Percentiles rank a stretch among this genome's conserved stretches.
Evolutionary conservation across 163 green algal species (phyloP).

Genomic region (Coccomyxa subellipsoidea): DNA sequence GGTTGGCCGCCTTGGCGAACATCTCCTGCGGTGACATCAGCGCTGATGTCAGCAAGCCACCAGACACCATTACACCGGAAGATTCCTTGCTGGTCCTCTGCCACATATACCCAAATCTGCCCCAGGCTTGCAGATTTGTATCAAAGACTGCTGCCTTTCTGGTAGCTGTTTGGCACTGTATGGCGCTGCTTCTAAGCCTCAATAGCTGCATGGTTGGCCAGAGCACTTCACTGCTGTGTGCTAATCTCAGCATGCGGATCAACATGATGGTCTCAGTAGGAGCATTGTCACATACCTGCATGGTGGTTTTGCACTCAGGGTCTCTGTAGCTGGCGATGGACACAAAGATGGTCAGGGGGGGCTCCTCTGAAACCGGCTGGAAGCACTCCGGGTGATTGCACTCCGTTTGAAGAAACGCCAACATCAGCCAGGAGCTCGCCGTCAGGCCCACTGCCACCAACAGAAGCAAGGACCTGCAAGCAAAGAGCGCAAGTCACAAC

Average conservation of each 20-base stretch:
- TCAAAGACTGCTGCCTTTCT: too few species aligned
- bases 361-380: not conserved
- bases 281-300: not conserved
- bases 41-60: too few species aligned
- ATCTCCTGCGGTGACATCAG: not conserved
- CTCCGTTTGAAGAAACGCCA: not conserved
- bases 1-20: slow-evolving; percentile 4
- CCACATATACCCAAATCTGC: too few species aligned
- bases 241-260: not conserved
- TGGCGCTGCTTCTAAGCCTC: too few species aligned
- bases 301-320: not conserved
- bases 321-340: not conserved
- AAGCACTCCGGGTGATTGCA: not conserved
- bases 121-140: too few species aligned
- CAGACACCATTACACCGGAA: too few species aligned
- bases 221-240: too few species aligned
- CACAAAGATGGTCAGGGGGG: slow-evolving; percentile 2
- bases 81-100: too few species aligned
- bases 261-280: not conserved
- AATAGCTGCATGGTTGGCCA: too few species aligned
- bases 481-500: not conserved
- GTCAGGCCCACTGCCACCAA: not conserved
- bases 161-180: too few species aligned
- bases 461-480: not conserved
- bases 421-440: not conserved